Percentiles rank a stretch among this genome's conserved stretches.
Evolutionary conservation across 225 moss, liverwort and hornwort genomes (phyloP).

Genomic region (Pleurozium schreberi): DNA sequence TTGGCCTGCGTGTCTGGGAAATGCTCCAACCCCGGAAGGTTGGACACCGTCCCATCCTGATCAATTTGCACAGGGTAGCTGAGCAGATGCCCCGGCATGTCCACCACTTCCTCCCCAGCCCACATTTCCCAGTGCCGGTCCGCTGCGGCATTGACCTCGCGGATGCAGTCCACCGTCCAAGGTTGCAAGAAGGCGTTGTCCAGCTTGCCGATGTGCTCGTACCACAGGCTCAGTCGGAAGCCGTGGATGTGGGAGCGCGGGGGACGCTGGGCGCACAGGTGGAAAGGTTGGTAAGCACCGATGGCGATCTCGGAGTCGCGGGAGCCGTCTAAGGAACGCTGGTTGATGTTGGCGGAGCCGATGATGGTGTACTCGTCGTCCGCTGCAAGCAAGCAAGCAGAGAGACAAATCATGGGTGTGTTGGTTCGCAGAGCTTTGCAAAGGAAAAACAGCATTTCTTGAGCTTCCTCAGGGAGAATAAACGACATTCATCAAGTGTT

Average conservation of each 20-base stretch:
- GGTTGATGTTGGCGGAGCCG: constrained; percentile 84
- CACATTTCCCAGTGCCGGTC: constrained; percentile 48
- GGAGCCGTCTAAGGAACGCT: constrained; percentile 60
- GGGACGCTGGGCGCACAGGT: constrained; percentile 5
- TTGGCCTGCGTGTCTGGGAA: constrained; percentile 70
- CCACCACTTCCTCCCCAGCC: constrained; percentile 43
- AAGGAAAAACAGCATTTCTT: not conserved
- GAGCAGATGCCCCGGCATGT: constrained; percentile 65
- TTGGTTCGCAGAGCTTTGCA: not conserved
- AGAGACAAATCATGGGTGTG: too few relatives aligned
- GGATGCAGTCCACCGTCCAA: constrained; percentile 30
- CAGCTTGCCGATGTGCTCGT: constrained; percentile 61
- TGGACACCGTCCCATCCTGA: constrained; percentile 34
- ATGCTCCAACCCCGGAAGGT: constrained; percentile 23
- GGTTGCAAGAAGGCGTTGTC: constrained; percentile 61
- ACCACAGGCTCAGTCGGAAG: constrained; percentile 77
- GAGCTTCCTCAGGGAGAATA: not conserved
- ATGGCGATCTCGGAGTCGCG: constrained; percentile 90
- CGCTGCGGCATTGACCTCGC: constrained; percentile 29
- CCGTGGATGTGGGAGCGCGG: constrained; percentile 69
- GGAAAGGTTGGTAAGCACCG: constrained; percentile 66
- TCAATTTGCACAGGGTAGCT: constrained; percentile 32
- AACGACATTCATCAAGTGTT: not conserved
- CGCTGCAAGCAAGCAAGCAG: constrained; percentile 2
- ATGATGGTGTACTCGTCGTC: constrained; percentile 84